A percentile compares a stretch with the other conserved stretches of the same genome.
Evolutionary conservation across 208 protist species (phyloP).

Genomic region (Strigomonas galati): DNA sequence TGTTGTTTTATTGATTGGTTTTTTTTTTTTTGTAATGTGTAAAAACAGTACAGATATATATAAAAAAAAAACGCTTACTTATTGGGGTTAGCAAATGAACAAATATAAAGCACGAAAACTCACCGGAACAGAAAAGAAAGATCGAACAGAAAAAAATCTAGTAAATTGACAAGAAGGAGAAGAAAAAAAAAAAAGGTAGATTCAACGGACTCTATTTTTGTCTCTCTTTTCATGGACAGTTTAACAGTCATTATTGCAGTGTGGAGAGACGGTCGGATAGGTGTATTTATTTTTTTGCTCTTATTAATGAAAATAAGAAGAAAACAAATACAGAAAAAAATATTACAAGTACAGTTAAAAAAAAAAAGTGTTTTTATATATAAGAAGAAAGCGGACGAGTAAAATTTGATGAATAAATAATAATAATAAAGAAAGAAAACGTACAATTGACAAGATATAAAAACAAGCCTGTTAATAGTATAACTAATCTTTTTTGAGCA

Average conservation of each 20-base stretch:
- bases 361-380: background rate
- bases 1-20: too few relatives aligned
- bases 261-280: background rate
- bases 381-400: background rate
- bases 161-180: conserved; percentile 2
- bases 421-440: conserved; percentile 13
- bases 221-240: background rate
- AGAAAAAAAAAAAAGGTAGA: background rate
- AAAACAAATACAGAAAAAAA: conserved; percentile 5
- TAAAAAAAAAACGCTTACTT: background rate
- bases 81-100: background rate
- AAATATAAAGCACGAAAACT: background rate
- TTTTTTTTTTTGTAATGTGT: too few relatives aligned
- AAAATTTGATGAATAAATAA: background rate
- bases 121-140: too few relatives aligned
- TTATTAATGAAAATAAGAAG: background rate
- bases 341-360: background rate
- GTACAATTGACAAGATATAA: background rate
- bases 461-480: background rate
- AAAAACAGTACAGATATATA: background rate
- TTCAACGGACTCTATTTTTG: background rate
- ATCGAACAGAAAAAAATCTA: too few relatives aligned
- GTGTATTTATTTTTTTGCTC: background rate
- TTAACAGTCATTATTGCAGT: background rate
- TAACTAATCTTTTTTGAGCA: too few relatives aligned